Conservation (phyloP, 768 basidiomycete genomes). For the Suillus tomentosus region DNA sequence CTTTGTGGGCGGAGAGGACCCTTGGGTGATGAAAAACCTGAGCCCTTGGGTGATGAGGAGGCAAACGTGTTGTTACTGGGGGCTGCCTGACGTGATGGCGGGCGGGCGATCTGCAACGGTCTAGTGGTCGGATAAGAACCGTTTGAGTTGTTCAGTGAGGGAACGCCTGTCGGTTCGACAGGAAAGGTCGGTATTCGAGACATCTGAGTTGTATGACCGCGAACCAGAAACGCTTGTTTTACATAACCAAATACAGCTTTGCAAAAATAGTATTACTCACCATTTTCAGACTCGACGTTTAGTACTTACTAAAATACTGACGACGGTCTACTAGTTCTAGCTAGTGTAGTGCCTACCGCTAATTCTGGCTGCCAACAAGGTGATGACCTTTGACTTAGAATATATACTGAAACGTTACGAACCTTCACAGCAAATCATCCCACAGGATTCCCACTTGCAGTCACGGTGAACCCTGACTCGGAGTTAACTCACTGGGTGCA, state of each 20-base stretch:
- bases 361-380: background rate
- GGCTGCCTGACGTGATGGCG: constrained; percentile 54
- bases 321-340: background rate
- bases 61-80: constrained; percentile 44
- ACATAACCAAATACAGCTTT: background rate
- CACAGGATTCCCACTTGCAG: background rate
- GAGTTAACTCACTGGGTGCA: no score
- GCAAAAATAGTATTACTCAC: background rate
- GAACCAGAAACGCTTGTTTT: background rate
- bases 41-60: constrained; percentile 40
- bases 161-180: constrained; percentile 39
- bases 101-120: constrained; percentile 64
- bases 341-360: background rate
- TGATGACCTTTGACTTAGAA: background rate
- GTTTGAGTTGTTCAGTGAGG: constrained; percentile 45
- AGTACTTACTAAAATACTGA: no score
- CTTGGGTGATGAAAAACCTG: constrained; percentile 43
- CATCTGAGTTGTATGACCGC: constrained; percentile 38
- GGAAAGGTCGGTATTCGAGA: constrained; percentile 62
- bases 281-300: background rate
- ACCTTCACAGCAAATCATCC: background rate
- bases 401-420: background rate
- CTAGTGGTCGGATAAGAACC: constrained; percentile 44
- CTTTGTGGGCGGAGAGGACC: constrained; percentile 67
- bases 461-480: no score